Percentiles rank a stretch among this genome's conserved stretches.
Conservation (phyloP, 2,329 filamentous ascomycete species). For the Trichoderma endophyticum region DNA sequence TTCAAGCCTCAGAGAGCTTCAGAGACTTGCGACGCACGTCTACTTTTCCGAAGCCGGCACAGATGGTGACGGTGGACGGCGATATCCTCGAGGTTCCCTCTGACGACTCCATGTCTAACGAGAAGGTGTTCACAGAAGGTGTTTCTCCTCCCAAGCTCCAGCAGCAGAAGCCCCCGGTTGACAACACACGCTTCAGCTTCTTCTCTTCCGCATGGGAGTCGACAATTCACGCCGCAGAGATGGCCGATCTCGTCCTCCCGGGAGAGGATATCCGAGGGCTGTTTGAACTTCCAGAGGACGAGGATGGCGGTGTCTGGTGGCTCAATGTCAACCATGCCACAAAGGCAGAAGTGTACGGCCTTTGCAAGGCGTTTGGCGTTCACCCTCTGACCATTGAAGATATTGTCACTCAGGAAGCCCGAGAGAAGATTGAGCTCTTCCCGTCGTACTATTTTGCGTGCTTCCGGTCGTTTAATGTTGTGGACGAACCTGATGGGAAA, state of each 20-base stretch:
- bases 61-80: slow-evolving; percentile 52
- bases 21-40: slow-evolving; percentile 33
- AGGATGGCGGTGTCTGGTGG: slow-evolving; percentile 91
- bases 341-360: slow-evolving; percentile 79
- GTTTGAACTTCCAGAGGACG: slow-evolving; percentile 65
- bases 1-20: slow-evolving; percentile 34
- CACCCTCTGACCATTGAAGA: slow-evolving; percentile 96
- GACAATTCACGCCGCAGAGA: slow-evolving; percentile 84
- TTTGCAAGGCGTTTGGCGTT: slow-evolving; percentile 92
- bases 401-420: slow-evolving; percentile 90
- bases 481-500: slow-evolving; percentile 72
- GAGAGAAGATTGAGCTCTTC: slow-evolving; percentile 98
- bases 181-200: slow-evolving; percentile 86
- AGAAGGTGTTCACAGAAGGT: slow-evolving; percentile 44
- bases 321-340: slow-evolving; percentile 89
- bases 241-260: slow-evolving; percentile 83
- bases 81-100: slow-evolving; percentile 56
- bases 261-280: slow-evolving; percentile 87
- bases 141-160: slow-evolving; percentile 38
- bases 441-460: slow-evolving; percentile 97
- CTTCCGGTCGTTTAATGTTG: slow-evolving; percentile 85
- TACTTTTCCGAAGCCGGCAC: slow-evolving; percentile 29
- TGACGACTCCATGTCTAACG: slow-evolving; percentile 41
- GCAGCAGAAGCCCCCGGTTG: slow-evolving; percentile 40
- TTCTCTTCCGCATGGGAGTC: slow-evolving; percentile 95